Conservation (phyloP, 2,329 filamentous ascomycete genomes). For the Colletotrichum camelliae region DNA sequence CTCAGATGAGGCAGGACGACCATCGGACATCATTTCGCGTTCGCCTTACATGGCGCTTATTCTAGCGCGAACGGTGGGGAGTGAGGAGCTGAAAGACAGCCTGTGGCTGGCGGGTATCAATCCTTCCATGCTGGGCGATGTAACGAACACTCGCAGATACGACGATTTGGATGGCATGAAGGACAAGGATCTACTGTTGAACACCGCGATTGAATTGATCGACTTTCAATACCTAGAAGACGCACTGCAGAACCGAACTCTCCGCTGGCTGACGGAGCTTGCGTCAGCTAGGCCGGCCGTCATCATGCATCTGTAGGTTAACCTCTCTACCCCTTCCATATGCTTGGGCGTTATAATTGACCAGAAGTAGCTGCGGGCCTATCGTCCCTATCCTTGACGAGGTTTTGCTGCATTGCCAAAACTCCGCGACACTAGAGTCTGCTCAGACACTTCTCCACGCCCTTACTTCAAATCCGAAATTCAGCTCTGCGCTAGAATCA, state of each 20-base stretch:
- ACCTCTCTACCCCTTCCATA: background rate
- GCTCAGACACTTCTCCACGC: conserved; percentile 66
- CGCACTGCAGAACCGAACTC: conserved; percentile 61
- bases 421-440: conserved; percentile 61
- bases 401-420: conserved; percentile 67
- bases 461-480: conserved; percentile 59
- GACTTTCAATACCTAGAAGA: conserved; percentile 72
- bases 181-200: conserved; percentile 67
- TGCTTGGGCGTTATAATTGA: conserved; percentile 22
- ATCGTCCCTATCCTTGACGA: conserved; percentile 66
- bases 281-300: conserved; percentile 60
- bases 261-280: conserved; percentile 65
- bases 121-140: conserved; percentile 44
- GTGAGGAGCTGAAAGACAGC: conserved; percentile 67
- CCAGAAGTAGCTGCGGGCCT: conserved; percentile 52
- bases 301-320: conserved; percentile 61
- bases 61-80: conserved; percentile 58
- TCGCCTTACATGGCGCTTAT: conserved; percentile 68
- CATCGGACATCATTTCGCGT: conserved; percentile 24
- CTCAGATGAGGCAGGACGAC: conserved; percentile 15
- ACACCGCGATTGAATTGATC: conserved; percentile 67
- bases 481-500: conserved; percentile 52
- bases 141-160: conserved; percentile 44
- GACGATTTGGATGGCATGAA: conserved; percentile 53
- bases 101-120: conserved; percentile 66